Base-by-base conservation (phyloP, 352 stramenopile species). In the Globisporangium yorkense region DNA sequence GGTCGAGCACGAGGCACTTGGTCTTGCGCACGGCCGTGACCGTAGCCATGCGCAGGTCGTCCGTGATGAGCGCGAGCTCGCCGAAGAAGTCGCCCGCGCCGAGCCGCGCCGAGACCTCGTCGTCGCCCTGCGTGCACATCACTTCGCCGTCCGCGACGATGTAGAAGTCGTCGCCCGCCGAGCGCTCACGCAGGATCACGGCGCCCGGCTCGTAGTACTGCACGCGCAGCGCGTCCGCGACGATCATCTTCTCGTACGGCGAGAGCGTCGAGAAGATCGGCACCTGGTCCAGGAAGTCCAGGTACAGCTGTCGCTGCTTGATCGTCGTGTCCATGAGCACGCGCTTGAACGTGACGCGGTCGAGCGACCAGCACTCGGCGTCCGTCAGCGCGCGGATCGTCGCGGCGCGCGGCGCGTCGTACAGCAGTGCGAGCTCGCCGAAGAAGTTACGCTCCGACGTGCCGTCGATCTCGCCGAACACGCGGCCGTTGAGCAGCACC, bases 351-450 rank as follows among this genome's bases (percentile, higher is more conserved):
- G 80, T 89, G 33, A 77, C 60, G 46, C 80, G 83, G 66, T 95
- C 86, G 49, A 98, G 73, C 29, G 74, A 83, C 92, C 92, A 98
- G 10, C 89, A 66, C 48, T 87, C 68, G 0, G 84, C 78, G 18
- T 80, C 72, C 0, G 74, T 78, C 24, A 83, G 67, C 0, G 84
- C 72, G 0, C 77, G 77, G 48, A 97, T 97, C 63, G 94, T 98
- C 8, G 96, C 97, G 2, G 96, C 96, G 52, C 97, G 80, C 9
- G 96, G 97, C 71, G 92, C 88, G 63, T 98, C 98, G 71, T 98
- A 99, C 61, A 99, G 79, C 47, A 99, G 71, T 5, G 96, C 96
- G 1, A 99, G 68, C 65, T 99, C 97, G 31, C 97, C 97, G 75
- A 99, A 99, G 5, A 77, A 88, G 41, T 87, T 81, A 43, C 77